A percentile compares a stretch with the other conserved stretches of the same genome.
phyloP scores from a whole-genome alignment of 2,329 filamentous ascomycete species.

The Phyllosticta citribraziliensis region DNA sequence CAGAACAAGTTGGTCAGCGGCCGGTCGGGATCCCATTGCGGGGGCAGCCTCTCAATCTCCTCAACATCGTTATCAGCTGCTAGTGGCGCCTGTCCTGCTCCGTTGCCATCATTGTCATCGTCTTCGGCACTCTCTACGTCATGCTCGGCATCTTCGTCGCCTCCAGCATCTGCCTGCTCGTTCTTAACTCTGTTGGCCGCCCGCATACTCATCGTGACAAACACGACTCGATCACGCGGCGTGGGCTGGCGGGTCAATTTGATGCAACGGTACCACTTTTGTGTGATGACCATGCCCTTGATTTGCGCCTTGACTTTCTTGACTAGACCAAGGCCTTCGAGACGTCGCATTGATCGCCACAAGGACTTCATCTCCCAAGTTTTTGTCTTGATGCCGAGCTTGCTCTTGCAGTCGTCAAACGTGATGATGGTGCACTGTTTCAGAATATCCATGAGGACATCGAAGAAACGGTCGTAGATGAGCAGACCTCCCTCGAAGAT shows the following conservation, averaged over 20 bases:
- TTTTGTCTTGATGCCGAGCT: conserved; percentile 15
- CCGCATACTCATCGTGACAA: conserved; percentile 21
- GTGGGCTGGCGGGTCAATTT: conserved; percentile 30
- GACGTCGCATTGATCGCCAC: conserved; percentile 28
- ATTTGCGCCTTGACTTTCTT: conserved; percentile 29
- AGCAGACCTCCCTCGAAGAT: conserved; percentile 31
- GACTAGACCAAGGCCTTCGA: conserved; percentile 32
- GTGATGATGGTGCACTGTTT: conserved; percentile 42
- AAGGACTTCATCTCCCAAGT: conserved; percentile 31
- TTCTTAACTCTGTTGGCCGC: conserved; percentile 2
- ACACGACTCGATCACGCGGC: conserved; percentile 22
- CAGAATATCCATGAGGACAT: conserved; percentile 39
- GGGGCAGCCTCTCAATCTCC: conserved; percentile 28
- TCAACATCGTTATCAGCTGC: conserved; percentile 19
- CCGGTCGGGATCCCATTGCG: conserved; percentile 47
- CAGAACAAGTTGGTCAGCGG: conserved; percentile 43
- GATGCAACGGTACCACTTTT: conserved; percentile 27
- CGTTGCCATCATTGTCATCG: conserved; percentile 20
- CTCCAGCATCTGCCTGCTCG: background rate
- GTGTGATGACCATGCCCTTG: conserved; percentile 17
- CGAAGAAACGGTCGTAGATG: conserved; percentile 41
- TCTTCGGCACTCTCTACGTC: conserved; percentile 13
- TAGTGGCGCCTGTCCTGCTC: conserved; percentile 12
- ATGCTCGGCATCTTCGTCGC: conserved; percentile 9
- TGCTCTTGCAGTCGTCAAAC: conserved; percentile 41